phyloP scores from a whole-genome alignment of 139 green algal genomes.

The Chlorella sp. region DNA sequence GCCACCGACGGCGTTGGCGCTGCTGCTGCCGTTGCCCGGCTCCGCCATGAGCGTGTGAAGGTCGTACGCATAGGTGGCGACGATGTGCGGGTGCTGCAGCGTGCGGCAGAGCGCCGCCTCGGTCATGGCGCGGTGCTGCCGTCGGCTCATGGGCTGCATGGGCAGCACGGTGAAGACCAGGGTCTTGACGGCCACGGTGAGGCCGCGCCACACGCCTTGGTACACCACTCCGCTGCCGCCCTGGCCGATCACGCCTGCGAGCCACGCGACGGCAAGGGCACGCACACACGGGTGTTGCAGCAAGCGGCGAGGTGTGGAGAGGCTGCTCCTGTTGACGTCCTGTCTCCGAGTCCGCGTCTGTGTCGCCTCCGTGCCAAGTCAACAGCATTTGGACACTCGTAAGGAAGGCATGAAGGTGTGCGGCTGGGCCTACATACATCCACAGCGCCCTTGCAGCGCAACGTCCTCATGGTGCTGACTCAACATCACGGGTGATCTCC shows the following conservation, averaged over 20 bases:
- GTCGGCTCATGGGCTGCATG: conserved; percentile 10
- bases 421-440: no score
- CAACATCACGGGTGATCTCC: conserved; percentile 7
- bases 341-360: no score
- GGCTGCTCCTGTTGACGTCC: no score
- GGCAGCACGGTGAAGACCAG: conserved; percentile 25
- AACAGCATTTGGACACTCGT: not conserved
- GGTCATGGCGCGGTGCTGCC: conserved; percentile 21
- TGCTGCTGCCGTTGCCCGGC: no score
- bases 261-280: not conserved
- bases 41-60: no score
- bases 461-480: not conserved
- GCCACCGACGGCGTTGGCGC: no score
- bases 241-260: conserved; percentile 16
- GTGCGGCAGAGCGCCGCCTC: conserved; percentile 29
- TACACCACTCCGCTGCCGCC: conserved; percentile 28
- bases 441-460: not conserved
- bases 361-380: no score
- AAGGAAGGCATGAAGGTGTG: not conserved
- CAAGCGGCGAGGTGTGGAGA: no score
- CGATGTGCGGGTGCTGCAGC: conserved; percentile 16
- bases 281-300: no score
- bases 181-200: conserved; percentile 40
- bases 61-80: conserved; percentile 16
- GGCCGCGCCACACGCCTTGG: conserved; percentile 24